Evolutionary conservation across 2,329 filamentous ascomycete species (phyloP).

Genomic region (Diaporthe sp.): DNA sequence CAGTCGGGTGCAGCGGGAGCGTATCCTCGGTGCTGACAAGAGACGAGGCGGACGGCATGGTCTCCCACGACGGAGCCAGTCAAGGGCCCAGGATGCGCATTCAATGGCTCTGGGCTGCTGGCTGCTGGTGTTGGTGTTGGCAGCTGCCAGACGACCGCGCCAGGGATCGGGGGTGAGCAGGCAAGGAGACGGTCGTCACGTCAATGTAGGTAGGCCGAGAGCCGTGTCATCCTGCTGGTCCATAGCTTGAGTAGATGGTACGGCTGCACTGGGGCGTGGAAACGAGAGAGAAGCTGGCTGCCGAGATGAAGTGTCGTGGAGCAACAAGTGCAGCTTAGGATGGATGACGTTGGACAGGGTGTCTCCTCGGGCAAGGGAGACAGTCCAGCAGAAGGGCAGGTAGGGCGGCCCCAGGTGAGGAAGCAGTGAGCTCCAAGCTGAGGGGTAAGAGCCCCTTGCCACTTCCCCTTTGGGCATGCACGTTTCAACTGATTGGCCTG

Average conservation of each 20-base stretch:
- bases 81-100: background rate
- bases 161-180: too few species aligned
- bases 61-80: background rate
- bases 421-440: background rate
- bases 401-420: background rate
- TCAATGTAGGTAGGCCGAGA: background rate
- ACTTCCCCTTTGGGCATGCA: constrained; percentile 4
- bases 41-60: background rate
- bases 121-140: background rate
- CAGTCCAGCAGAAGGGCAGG: background rate
- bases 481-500: constrained; percentile 3
- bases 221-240: background rate
- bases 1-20: background rate
- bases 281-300: background rate
- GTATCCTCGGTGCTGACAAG: background rate
- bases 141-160: background rate
- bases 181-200: background rate
- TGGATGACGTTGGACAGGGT: constrained; percentile 6
- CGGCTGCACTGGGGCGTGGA: too few species aligned
- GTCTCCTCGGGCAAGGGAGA: background rate
- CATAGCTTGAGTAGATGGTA: background rate
- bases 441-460: background rate
- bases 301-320: background rate
- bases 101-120: background rate
- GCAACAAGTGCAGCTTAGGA: background rate